Percentiles rank a stretch among this genome's conserved stretches.
These are phyloP conservation scores for Debaryomyces castellii DNA, from an alignment of 805 yeast species.

Conservation along the genomic window DNA sequence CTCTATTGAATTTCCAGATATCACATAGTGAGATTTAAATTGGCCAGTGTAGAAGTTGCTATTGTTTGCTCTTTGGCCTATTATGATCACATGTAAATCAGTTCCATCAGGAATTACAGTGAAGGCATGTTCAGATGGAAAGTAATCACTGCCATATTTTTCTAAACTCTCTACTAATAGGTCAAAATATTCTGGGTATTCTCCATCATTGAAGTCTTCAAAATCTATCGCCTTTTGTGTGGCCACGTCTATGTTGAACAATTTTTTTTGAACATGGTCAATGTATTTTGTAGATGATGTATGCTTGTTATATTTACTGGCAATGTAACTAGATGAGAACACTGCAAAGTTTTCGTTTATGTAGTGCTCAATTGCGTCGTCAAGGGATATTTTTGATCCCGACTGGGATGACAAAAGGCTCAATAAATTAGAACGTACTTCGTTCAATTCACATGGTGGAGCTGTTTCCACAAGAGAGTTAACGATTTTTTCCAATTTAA, in stretches of 20 bases:
- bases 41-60: constrained; percentile 85
- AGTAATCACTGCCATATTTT: constrained; percentile 63
- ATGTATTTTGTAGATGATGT: constrained; percentile 41
- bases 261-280: constrained; percentile 49
- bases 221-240: constrained; percentile 50
- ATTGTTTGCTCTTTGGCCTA: constrained; percentile 71
- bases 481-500: constrained; percentile 25
- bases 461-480: constrained; percentile 31
- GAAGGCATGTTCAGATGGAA: constrained; percentile 54
- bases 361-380: constrained; percentile 26
- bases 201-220: constrained; percentile 32
- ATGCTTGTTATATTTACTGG: constrained; percentile 33
- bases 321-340: constrained; percentile 30
- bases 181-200: constrained; percentile 29
- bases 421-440: constrained; percentile 23
- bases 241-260: constrained; percentile 61
- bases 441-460: constrained; percentile 40
- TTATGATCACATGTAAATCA: constrained; percentile 51
- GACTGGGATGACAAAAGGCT: constrained; percentile 20
- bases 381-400: constrained; percentile 17
- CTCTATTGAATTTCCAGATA: constrained; percentile 29
- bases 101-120: constrained; percentile 38
- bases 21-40: constrained; percentile 71
- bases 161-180: constrained; percentile 33
- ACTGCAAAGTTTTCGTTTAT: constrained; percentile 29